Base-by-base conservation (phyloP, 2,329 filamentous ascomycete genomes). In the Colletotrichum filicis region DNA sequence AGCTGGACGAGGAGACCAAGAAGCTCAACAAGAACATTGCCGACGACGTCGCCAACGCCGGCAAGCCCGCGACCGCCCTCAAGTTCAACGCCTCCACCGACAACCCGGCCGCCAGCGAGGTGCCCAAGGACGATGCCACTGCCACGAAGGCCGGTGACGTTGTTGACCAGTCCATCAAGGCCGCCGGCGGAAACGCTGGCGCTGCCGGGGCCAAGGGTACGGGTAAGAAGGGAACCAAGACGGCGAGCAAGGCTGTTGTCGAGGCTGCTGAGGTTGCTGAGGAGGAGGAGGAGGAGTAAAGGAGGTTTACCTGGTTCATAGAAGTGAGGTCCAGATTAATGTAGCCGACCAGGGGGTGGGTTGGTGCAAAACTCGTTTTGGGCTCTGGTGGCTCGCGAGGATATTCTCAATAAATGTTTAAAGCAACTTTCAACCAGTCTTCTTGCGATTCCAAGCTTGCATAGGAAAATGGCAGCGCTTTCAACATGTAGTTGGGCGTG, bases 11-110 rank as follows among this genome's bases (percentile, higher is more conserved):
- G 9, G 86, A 90, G 80, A 79, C 84, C 75, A 86, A 77, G 49
- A 90, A 90, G 80, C 80, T 90, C 26, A 77, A 87, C 49, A 89
- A 85, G 78, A 90, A 90, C 76, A 86, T 90, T 65, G 76, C 80
- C 2, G 80, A 82, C 28, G 88, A 90, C 69, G 79, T 81, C 63
- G 82, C 81, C 52, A 84, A 84, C 65, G 85, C 86, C 4, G 88
- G 89, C 3, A 81, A 86, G 56, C 71, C 81, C 1, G 87, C 84
- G 1, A 86, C 82, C 35, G 57, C 73, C 28, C 74, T 76, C 26
- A 66, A 74, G 63, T 74, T 75, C 55, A 68, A 71, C 53, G 71
- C 73, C 42, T 74, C 71, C 56, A 74, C 71, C 49, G 74, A 73
- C 35, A 73, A 70, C 70, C 60, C 70, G 32, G n/a, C 42, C n/a